Evolutionary conservation across 2,329 filamentous ascomycete genomes (phyloP).

Genomic region (Aspergillus sp.): DNA sequence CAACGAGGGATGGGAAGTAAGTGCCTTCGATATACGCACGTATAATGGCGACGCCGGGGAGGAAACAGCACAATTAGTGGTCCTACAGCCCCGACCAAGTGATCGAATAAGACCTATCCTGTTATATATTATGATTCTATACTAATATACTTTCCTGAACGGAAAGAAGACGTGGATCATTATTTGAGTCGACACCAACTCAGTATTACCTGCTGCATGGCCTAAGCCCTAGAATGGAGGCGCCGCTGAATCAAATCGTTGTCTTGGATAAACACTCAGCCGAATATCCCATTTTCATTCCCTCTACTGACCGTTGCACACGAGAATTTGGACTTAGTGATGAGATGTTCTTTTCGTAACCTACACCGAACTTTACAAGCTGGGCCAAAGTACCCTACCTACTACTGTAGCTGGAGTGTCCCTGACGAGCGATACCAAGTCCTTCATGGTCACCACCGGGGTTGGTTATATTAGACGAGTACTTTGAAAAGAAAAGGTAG

Average conservation of each 20-base stretch:
- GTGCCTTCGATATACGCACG: background rate
- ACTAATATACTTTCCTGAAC: background rate
- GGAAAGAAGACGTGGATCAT: background rate
- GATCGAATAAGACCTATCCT: background rate
- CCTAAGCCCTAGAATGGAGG: too few species aligned
- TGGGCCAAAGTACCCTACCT: too few species aligned
- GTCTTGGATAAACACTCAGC: too few species aligned
- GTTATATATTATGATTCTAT: background rate
- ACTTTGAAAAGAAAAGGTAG: background rate
- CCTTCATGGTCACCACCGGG: background rate
- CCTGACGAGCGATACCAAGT: background rate
- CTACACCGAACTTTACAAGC: too few species aligned
- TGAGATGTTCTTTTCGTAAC: too few species aligned
- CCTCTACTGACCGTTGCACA: too few species aligned
- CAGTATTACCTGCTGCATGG: too few species aligned
- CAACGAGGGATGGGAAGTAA: constrained; percentile 40
- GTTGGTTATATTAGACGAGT: background rate
- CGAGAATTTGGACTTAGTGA: too few species aligned
- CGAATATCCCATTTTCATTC: too few species aligned
- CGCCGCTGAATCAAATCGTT: too few species aligned
- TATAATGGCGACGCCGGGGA: background rate
- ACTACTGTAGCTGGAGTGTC: background rate
- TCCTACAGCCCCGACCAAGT: background rate
- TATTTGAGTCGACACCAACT: too few species aligned
- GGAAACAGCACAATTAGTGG: background rate